phyloP scores from a whole-genome alignment of 345 rosid genomes.

The Brassica nigra region DNA sequence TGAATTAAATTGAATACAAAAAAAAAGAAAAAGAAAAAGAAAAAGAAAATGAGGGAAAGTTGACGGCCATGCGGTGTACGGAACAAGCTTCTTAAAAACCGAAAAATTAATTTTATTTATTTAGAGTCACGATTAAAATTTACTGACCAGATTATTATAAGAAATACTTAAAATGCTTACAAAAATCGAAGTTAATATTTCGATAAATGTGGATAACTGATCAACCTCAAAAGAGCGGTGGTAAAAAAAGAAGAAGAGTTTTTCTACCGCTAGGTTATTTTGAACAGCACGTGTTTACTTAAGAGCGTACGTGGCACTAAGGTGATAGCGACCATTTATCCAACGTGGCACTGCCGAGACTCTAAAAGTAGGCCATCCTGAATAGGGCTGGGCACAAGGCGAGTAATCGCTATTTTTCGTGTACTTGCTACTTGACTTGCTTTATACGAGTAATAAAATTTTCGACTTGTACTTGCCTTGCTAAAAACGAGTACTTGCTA shows the following conservation, averaged over 20 bases:
- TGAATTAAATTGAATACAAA: not conserved
- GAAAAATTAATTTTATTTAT: not conserved
- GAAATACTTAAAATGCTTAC: no score
- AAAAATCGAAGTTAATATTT: no score
- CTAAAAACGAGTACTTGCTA: no score
- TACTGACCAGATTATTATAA: no score
- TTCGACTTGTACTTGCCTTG: no score
- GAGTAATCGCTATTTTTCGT: no score
- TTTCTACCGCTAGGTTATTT: slow-evolving; percentile 9
- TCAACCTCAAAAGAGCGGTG: not conserved
- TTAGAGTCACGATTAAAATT: no score
- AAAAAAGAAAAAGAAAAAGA: not conserved
- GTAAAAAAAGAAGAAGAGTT: not conserved
- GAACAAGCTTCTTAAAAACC: slow-evolving; percentile 29
- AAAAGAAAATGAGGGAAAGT: not conserved
- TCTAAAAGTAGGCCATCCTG: not conserved
- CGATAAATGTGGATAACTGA: not conserved
- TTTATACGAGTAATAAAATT: no score
- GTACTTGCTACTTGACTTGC: no score
- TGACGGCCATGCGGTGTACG: slow-evolving; percentile 40
- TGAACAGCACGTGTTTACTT: slow-evolving; percentile 8
- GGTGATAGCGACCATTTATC: not conserved
- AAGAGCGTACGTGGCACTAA: not conserved
- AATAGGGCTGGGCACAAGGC: no score
- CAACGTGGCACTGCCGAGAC: not conserved